phyloP scores from a whole-genome alignment of 768 basidiomycete species.

The Pleurotus cornucopiae region DNA sequence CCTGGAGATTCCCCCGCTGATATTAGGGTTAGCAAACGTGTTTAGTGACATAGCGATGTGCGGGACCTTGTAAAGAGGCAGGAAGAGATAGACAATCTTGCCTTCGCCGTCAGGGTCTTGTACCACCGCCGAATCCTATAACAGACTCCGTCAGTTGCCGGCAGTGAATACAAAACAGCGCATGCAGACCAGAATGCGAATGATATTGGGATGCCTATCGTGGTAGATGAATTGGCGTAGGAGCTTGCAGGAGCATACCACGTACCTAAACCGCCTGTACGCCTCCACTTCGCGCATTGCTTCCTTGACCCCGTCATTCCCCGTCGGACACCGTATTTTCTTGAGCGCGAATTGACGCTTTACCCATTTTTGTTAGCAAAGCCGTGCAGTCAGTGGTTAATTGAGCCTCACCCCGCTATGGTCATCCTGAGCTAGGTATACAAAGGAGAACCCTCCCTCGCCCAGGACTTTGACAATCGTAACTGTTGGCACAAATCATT shows the following conservation, averaged over 20 bases:
- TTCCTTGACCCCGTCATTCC: conserved; percentile 83
- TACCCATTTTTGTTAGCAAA: conserved; percentile 8
- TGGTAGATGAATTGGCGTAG: conserved; percentile 8
- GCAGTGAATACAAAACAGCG: neutral
- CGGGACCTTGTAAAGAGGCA: conserved; percentile 85
- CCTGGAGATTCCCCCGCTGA: conserved; percentile 91
- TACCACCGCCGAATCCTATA: conserved; percentile 87
- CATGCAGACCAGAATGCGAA: conserved; percentile 73
- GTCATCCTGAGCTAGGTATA: conserved; percentile 85
- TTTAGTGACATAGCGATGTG: neutral
- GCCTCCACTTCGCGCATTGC: conserved; percentile 90
- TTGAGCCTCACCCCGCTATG: conserved; percentile 63
- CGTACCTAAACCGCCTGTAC: conserved; percentile 89
- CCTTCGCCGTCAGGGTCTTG: conserved; percentile 93
- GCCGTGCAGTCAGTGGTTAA: neutral
- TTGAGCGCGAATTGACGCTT: conserved; percentile 94
- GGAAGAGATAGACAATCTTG: conserved; percentile 93
- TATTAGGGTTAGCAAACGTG: conserved; percentile 1
- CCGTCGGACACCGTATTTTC: conserved; percentile 92
- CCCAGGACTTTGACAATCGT: conserved; percentile 90
- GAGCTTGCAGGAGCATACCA: conserved; percentile 10
- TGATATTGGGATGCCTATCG: conserved; percentile 90
- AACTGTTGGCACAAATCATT: conserved; percentile 38
- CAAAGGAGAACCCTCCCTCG: conserved; percentile 94
- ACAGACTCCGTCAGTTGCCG: conserved; percentile 14